A percentile compares a stretch with the other conserved stretches of the same genome.
Evolutionary conservation across 768 basidiomycete genomes (phyloP).

Genomic region (Tephrocybe rancida): DNA sequence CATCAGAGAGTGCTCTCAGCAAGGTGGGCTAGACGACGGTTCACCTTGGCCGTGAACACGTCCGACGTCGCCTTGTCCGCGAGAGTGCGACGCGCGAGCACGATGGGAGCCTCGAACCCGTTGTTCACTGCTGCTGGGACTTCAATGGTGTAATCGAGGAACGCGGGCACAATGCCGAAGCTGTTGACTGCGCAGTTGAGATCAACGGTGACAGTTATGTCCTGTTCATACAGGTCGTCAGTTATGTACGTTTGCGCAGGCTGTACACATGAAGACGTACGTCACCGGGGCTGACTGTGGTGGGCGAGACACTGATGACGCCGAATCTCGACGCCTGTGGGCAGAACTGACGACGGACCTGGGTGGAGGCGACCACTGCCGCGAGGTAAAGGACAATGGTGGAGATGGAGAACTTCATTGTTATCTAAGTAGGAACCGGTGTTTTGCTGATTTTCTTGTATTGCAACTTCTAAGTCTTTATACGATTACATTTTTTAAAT

Average conservation of each 20-base stretch:
- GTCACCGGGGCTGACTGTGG: constrained; percentile 13
- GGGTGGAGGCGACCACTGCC: too few species aligned
- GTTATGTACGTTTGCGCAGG: too few species aligned
- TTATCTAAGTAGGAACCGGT: too few species aligned
- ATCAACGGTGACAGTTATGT: constrained; percentile 6
- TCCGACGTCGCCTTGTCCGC: constrained; percentile 4
- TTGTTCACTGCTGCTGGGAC: constrained; percentile 8
- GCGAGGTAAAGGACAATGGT: too few species aligned
- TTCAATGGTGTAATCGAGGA: constrained; percentile 13
- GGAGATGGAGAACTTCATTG: too few species aligned
- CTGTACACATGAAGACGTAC: constrained; percentile 2
- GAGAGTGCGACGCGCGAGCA: constrained; percentile 14
- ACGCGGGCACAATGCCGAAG: constrained; percentile 12
- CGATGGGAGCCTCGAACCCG: constrained; percentile 12
- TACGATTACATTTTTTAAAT: too few species aligned
- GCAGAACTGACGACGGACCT: too few species aligned
- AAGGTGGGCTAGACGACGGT: too few species aligned
- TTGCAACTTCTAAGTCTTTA: too few species aligned
- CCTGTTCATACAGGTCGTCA: background rate
- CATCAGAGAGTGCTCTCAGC: too few species aligned
- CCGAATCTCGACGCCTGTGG: constrained; percentile 14
- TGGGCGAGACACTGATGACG: constrained; percentile 5
- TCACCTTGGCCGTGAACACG: constrained; percentile 12
- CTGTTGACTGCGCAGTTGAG: constrained; percentile 5
- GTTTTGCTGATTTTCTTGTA: too few species aligned